Conservation (phyloP, 2,329 filamentous ascomycete species). For the Ceratocystis cubensis region DNA sequence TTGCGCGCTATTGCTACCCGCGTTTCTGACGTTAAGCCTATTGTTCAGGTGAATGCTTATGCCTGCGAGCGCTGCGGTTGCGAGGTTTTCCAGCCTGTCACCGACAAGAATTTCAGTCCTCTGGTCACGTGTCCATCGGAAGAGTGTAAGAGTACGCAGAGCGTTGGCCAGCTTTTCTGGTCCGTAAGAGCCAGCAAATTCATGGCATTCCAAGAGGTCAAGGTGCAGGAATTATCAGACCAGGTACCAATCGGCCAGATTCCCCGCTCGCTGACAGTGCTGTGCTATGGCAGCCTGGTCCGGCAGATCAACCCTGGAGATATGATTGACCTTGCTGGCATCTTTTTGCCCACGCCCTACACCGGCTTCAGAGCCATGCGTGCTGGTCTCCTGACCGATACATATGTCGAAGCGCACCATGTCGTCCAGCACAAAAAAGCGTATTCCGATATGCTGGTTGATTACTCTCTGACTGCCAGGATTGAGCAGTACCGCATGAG, state of each 20-base stretch:
- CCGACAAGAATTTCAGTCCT: constrained; percentile 79
- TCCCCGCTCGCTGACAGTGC: constrained; percentile 74
- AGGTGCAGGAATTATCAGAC: constrained; percentile 98
- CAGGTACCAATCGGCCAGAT: constrained; percentile 98
- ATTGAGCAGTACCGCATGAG: constrained; percentile 77
- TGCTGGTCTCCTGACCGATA: constrained; percentile 91
- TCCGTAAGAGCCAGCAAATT: constrained; percentile 97
- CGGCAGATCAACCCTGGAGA: constrained; percentile 86
- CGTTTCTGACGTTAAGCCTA: constrained; percentile 94
- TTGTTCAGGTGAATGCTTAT: constrained; percentile 96
- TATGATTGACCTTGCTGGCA: constrained; percentile 82
- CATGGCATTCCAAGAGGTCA: constrained; percentile 92
- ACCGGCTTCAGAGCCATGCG: constrained; percentile 98
- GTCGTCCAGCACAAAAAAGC: constrained; percentile 96
- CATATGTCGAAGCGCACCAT: constrained; percentile 88
- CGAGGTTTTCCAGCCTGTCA: constrained; percentile 95
- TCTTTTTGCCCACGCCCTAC: constrained; percentile 94
- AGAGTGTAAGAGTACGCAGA: constrained; percentile 82
- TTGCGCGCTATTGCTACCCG: constrained; percentile 87
- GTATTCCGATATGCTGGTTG: constrained; percentile 82
- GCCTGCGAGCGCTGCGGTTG: constrained; percentile 92
- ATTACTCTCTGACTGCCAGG: constrained; percentile 63
- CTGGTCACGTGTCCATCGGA: constrained; percentile 74
- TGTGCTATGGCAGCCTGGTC: constrained; percentile 78
- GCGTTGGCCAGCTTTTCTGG: constrained; percentile 84